Percentiles rank a stretch among this genome's conserved stretches.
phyloP scores from a whole-genome alignment of 2,329 filamentous ascomycete species.

The Metarhizium brunneum region DNA sequence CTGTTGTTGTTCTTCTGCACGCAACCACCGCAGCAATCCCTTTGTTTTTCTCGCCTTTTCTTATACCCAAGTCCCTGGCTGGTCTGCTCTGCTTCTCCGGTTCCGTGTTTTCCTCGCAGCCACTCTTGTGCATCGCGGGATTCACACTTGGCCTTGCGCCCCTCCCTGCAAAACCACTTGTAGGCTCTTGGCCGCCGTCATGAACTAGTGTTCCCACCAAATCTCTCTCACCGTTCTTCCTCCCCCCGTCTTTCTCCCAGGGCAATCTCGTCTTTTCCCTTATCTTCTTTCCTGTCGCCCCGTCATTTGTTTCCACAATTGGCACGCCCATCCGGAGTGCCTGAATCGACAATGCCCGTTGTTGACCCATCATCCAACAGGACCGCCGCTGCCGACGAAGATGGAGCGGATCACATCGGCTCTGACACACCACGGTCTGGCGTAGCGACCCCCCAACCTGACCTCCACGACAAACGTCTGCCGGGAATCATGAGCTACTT shows the following conservation, averaged over 20 bases:
- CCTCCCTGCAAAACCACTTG: not conserved
- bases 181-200: constrained; percentile 26
- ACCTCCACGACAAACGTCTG: constrained; percentile 87
- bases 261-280: not conserved
- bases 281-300: constrained; percentile 2
- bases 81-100: constrained; percentile 1
- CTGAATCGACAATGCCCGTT: constrained; percentile 30
- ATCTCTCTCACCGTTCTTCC: constrained; percentile 4
- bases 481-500: constrained; percentile 97
- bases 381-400: constrained; percentile 54
- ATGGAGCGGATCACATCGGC: constrained; percentile 67
- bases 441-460: constrained; percentile 85
- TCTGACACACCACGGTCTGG: constrained; percentile 84
- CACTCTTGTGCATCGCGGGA: constrained; percentile 11
- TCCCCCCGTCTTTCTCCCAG: constrained; percentile 14
- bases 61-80: not conserved
- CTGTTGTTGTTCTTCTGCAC: not conserved
- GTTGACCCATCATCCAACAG: constrained; percentile 45
- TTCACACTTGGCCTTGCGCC: constrained; percentile 3
- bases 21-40: not conserved
- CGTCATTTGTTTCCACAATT: not conserved
- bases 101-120: constrained; percentile 8
- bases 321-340: constrained; percentile 6
- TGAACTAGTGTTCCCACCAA: constrained; percentile 30
- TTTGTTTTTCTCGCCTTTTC: not conserved